Evolutionary conservation across 2,329 filamentous ascomycete genomes (phyloP), one percentile per base, ranked within the genome.

Genomic region (Phyllosticta capitalensis): DNA sequence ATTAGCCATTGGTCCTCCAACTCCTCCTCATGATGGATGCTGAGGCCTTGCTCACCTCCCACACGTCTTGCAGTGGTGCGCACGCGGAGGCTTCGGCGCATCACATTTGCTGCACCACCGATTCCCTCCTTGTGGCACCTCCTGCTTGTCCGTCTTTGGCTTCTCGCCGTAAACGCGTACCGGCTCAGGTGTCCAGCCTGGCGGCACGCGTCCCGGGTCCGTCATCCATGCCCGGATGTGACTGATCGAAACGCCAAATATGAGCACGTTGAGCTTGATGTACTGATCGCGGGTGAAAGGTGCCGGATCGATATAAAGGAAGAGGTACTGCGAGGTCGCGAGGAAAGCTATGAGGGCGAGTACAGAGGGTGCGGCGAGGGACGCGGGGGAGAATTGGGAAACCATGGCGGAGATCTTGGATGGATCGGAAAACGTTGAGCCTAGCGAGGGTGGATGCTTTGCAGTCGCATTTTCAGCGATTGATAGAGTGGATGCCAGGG

Each of bases 61-160:
- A 75, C 89, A 95, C 65, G 83, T 82, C 63, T 85, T 86, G 75
- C 90, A 95, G 77, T 95, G 90, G 77, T 94, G 90, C 1, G 89
- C 83, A 64, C 90, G 79, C 0, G 86, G 84, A 1, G 90, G 89
- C 68, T 94, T 94, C 12, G 83, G 83, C 33, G 83, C 81, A 54
- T 82, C 76, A 72, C 90, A 95, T 71, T 89, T 90, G 64, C 81
- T 82, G 75, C 90, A 95, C 87, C 88, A 92, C 61, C 78, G 74
- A 61, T 74, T 71, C 61, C 72, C 57, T 17, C 63, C 55, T 19
- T 62, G 38, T 19, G 57, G 21, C 17, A 52, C 53, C 56, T 55
- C 49, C 61, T 55, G 22, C 60, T 54, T 28, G 56, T 81, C 55
- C 83, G 78, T 51, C 24, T n/a, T 53, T 2, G 38, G 50, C 54